Conservation (phyloP, 2,329 filamentous ascomycete species). For the Fusarium liriodendri region DNA sequence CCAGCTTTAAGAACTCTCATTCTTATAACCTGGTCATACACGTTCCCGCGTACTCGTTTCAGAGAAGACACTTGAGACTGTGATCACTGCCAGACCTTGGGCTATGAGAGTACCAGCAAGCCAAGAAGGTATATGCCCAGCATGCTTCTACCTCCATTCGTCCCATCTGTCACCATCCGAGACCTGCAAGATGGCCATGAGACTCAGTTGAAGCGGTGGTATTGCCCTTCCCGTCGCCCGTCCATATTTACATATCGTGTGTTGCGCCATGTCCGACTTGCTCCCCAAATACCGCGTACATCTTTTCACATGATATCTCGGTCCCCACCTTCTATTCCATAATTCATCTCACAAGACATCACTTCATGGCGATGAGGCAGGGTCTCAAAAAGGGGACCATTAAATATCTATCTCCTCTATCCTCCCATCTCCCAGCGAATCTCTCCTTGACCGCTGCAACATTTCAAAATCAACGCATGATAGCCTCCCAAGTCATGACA, state of each 20-base stretch:
- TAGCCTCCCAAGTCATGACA: not conserved
- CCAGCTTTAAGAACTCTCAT: not conserved
- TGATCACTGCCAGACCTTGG: not conserved
- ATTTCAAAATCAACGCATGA: not conserved
- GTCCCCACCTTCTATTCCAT: not conserved
- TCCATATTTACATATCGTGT: not conserved
- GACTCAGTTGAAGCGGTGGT: not conserved
- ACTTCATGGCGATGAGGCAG: not conserved
- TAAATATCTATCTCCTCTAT: constrained; percentile 20
- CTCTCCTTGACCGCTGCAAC: not conserved
- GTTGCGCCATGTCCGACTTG: not conserved
- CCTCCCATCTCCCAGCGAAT: not conserved
- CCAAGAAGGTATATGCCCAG: not conserved
- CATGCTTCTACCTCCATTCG: not conserved
- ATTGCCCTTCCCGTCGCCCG: not conserved
- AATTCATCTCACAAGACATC: not conserved
- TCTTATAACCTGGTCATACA: not conserved
- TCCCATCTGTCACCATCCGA: not conserved
- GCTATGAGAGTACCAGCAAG: not conserved
- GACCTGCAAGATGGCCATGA: not conserved
- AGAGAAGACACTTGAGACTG: not conserved
- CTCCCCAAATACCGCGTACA: not conserved
- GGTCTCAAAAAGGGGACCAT: constrained; percentile 7
- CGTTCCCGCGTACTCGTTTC: not conserved
- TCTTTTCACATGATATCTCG: not conserved